A percentile compares a stretch with the other conserved stretches of the same genome.
Conservation (phyloP, 2,329 filamentous ascomycete species). For the Orbilia ellipsospora region DNA sequence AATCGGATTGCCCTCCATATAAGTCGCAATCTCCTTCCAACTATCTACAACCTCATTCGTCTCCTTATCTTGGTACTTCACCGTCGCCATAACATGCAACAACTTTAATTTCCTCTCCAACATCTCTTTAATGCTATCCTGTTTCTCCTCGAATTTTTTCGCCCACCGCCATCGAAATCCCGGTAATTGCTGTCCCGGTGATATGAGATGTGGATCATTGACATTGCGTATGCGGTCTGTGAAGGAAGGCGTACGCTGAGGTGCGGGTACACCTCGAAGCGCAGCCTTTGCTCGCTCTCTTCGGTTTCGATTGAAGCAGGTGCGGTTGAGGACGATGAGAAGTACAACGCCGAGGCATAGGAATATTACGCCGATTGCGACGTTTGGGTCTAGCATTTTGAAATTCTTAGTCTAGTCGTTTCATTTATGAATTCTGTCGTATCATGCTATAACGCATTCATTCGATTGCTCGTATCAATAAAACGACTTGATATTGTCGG, state of each 20-base stretch:
- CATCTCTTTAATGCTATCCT: constrained; percentile 40
- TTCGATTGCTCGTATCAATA: background rate
- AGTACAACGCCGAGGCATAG: constrained; percentile 23
- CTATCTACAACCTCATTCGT: constrained; percentile 41
- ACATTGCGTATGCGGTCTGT: constrained; percentile 4
- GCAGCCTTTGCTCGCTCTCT: too few relatives aligned
- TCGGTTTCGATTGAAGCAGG: constrained; percentile 20
- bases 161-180: constrained; percentile 50
- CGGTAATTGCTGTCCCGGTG: constrained; percentile 3
- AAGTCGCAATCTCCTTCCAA: constrained; percentile 47
- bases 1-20: constrained; percentile 42
- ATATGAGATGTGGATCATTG: constrained; percentile 22
- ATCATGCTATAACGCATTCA: constrained; percentile 2
- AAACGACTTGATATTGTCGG: background rate
- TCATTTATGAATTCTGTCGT: constrained; percentile 6
- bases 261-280: too few relatives aligned
- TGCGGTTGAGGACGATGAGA: constrained; percentile 22
- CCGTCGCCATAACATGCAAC: constrained; percentile 49
- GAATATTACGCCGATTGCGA: constrained; percentile 35
- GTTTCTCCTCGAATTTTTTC: constrained; percentile 40
- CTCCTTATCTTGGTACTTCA: constrained; percentile 48
- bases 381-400: background rate
- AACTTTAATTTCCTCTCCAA: constrained; percentile 39
- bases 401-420: background rate
- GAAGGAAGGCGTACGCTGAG: background rate